A percentile compares a stretch with the other conserved stretches of the same genome.
Evolutionary conservation across 2,329 filamentous ascomycete species (phyloP).

Genomic region (Diaporthe vaccinii): DNA sequence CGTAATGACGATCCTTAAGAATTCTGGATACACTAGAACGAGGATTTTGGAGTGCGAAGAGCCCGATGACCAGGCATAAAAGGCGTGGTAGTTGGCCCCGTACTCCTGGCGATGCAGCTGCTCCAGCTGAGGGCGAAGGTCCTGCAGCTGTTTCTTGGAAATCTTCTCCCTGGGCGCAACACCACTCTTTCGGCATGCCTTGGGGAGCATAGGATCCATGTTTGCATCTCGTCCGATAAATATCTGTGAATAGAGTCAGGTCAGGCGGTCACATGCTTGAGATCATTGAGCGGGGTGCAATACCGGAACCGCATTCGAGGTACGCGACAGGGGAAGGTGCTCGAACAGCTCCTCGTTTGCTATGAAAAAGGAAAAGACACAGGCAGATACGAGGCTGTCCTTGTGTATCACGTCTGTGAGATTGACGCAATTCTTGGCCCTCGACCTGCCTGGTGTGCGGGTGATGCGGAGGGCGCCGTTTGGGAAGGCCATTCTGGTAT

Average conservation of each 20-base stretch:
- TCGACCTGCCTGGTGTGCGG: slow-evolving; percentile 44
- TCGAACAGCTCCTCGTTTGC: slow-evolving; percentile 44
- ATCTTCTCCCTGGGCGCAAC: slow-evolving; percentile 41
- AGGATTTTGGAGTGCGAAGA: slow-evolving; percentile 46
- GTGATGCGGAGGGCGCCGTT: slow-evolving; percentile 47
- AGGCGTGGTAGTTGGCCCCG: slow-evolving; percentile 45
- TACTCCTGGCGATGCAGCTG: slow-evolving; percentile 40
- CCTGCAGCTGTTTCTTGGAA: slow-evolving; percentile 41
- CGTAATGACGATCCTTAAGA: slow-evolving; percentile 46
- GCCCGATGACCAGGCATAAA: slow-evolving; percentile 44
- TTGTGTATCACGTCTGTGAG: slow-evolving; percentile 45
- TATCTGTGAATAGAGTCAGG: slow-evolving; percentile 38
- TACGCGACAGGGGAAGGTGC: slow-evolving; percentile 41
- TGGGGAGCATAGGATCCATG: slow-evolving; percentile 39
- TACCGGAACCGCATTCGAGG: slow-evolving; percentile 43
- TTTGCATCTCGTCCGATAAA: slow-evolving; percentile 45
- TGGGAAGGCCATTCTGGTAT: slow-evolving; percentile 41
- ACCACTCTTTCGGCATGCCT: slow-evolving; percentile 37
- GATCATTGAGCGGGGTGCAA: background rate
- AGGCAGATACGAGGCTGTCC: slow-evolving; percentile 44
- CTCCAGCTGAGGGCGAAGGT: slow-evolving; percentile 36
- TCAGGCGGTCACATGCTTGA: too few species aligned
- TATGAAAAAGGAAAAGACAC: slow-evolving; percentile 45
- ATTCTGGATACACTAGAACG: slow-evolving; percentile 44
- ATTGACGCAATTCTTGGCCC: slow-evolving; percentile 45